Base-by-base conservation (phyloP, 2,329 filamentous ascomycete species). In the Pochonia chlamydosporia region DNA sequence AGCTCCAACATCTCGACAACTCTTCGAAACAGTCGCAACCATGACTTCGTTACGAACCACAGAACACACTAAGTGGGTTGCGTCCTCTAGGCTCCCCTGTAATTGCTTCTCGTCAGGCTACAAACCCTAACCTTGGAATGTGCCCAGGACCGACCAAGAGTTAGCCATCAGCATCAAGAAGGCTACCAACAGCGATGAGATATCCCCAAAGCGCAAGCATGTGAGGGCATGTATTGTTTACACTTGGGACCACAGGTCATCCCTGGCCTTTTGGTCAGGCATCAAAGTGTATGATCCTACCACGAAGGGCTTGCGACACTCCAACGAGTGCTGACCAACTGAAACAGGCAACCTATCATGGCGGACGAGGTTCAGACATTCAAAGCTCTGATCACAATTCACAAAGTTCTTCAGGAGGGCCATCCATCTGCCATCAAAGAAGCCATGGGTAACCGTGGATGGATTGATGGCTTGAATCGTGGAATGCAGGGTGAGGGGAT, bases 281-380 rank as follows among this genome's bases (percentile, higher is more conserved):
- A 95, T 99, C 79, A 99, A 99, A 82, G 91, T 97, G 86, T 95
- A 79, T 57, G 85, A 78, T 73, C 39, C 39, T 46, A 43, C 36
- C 24, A 30, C 43, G 28, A 10, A 46, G 35, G 16, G 18, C 11
- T 43, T 37, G 31, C 20, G 24, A n/a, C 23, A 14, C n/a, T n/a
- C 11, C n/a, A 28, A 26, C 39, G 16, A 24, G n/a, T 7, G 43
- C 50, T 51, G 25, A 51, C 48, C 28, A 43, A 41, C 37, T 42
- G 49, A 40, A 36, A 44, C 57, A 95, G 89, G 61, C 92, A 97
- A 72, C 93, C 93, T n/a, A 90, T 99, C 62, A 81, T 97, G 55
- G 92, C 93, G 68, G 93, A 99, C 65, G 93, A 99, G 73, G 85
- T 99, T 33, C 93, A 99, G 73, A 97, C 93, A 4, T 99, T 97